phyloP scores from a whole-genome alignment of 768 basidiomycete genomes.

The Amanita exitialis region DNA sequence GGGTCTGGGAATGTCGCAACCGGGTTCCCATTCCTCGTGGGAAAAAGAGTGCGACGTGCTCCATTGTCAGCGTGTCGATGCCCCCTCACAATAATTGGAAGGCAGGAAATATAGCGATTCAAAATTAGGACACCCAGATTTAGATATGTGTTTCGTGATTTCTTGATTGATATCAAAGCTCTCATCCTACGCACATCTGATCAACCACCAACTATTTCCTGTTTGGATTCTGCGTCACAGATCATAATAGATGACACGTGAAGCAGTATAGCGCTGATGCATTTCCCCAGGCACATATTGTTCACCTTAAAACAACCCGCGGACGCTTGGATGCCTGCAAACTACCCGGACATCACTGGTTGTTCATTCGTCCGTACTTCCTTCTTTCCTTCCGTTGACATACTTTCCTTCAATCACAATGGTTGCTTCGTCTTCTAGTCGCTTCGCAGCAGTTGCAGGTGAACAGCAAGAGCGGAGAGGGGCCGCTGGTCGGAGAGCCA shows the following conservation, averaged over 20 bases:
- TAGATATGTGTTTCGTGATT: not conserved
- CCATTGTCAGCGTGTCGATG: too few species aligned
- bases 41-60: too few species aligned
- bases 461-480: constrained; percentile 4
- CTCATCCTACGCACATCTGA: not conserved
- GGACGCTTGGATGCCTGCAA: not conserved
- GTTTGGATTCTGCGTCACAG: not conserved
- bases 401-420: not conserved
- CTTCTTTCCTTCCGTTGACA: constrained; percentile 1
- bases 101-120: not conserved
- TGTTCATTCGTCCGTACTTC: not conserved
- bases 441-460: constrained; percentile 8
- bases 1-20: too few species aligned
- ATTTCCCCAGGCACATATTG: too few species aligned
- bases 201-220: not conserved
- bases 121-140: too few species aligned
- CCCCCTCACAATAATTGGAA: too few species aligned
- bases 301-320: not conserved
- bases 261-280: not conserved
- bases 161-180: not conserved
- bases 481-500: not conserved
- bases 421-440: constrained; percentile 1
- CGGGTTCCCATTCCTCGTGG: too few species aligned
- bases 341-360: not conserved
- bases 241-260: not conserved